Evolutionary conservation across 2,329 filamentous ascomycete species (phyloP).

Genomic region (Trichophyton benhamiae): DNA sequence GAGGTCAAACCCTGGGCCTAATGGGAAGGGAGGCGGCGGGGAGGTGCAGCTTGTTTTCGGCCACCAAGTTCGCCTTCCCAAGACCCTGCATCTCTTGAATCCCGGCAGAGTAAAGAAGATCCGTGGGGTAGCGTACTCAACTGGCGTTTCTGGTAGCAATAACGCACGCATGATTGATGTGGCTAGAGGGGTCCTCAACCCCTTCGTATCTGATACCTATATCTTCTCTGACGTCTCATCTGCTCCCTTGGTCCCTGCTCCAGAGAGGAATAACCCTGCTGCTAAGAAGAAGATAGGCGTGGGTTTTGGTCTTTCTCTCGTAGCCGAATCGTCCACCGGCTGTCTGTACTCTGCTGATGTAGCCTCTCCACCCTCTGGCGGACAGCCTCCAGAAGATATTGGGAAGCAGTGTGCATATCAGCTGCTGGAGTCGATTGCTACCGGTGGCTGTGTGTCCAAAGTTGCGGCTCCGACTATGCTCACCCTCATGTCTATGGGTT

Average conservation of each 20-base stretch:
- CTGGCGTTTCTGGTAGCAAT: conserved; percentile 81
- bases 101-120: conserved; percentile 79
- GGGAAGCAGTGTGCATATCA: conserved; percentile 81
- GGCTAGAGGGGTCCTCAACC: conserved; percentile 75
- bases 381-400: conserved; percentile 77
- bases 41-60: conserved; percentile 90
- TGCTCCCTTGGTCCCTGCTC: conserved; percentile 50
- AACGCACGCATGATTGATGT: conserved; percentile 92
- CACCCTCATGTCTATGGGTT: conserved; percentile 93
- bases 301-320: conserved; percentile 79
- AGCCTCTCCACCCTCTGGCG: conserved; percentile 59
- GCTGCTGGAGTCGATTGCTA: conserved; percentile 66
- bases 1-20: conserved; percentile 63
- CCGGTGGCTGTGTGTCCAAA: conserved; percentile 68
- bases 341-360: conserved; percentile 82
- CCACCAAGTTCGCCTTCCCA: conserved; percentile 83
- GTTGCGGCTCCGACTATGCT: conserved; percentile 63
- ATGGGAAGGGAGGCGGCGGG: conserved; percentile 70
- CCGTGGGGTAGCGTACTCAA: conserved; percentile 84
- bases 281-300: conserved; percentile 58
- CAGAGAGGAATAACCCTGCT: conserved; percentile 52
- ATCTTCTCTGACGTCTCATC: conserved; percentile 60
- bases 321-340: conserved; percentile 83
- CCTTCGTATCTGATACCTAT: conserved; percentile 77
- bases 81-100: conserved; percentile 78